Evolutionary conservation across 495 filamentous ascomycete species (phyloP).

Genomic region (Aspergillus mulundensis): DNA sequence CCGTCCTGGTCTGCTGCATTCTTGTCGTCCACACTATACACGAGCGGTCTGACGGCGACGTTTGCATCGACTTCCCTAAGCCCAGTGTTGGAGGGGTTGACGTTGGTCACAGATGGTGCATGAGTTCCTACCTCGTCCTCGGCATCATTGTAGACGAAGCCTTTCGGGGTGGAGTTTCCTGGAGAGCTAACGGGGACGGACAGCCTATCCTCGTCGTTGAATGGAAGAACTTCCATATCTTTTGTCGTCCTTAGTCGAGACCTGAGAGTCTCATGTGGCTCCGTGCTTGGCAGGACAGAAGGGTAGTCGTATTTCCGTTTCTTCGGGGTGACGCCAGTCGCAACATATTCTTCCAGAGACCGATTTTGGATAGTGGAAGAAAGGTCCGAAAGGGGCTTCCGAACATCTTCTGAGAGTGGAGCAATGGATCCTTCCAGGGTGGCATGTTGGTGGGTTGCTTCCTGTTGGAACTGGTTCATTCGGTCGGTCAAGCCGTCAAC

Average conservation of each 20-base stretch:
- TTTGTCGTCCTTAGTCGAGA: slow-evolving; percentile 49
- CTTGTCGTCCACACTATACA: slow-evolving; percentile 22
- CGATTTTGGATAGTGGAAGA: slow-evolving; percentile 58
- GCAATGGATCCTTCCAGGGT: slow-evolving; percentile 52
- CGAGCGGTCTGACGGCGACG: slow-evolving; percentile 39
- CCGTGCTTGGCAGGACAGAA: slow-evolving; percentile 70
- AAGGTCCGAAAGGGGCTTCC: slow-evolving; percentile 65
- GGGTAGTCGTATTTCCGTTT: slow-evolving; percentile 74
- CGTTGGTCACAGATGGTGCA: slow-evolving; percentile 31
- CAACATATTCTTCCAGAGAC: slow-evolving; percentile 67
- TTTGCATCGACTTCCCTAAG: slow-evolving; percentile 56
- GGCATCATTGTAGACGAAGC: slow-evolving; percentile 42
- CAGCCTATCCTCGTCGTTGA: slow-evolving; percentile 29
- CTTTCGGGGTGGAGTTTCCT: slow-evolving; percentile 32
- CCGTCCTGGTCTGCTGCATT: slow-evolving; percentile 20
- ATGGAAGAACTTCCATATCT: slow-evolving; percentile 34
- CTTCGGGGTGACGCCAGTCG: slow-evolving; percentile 82
- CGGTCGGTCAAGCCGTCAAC: slow-evolving; percentile 59
- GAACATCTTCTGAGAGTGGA: slow-evolving; percentile 55
- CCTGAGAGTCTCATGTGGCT: slow-evolving; percentile 62
- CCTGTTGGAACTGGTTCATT: slow-evolving; percentile 58
- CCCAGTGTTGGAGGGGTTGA: slow-evolving; percentile 41
- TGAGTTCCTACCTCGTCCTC: slow-evolving; percentile 40
- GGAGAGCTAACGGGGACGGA: slow-evolving; percentile 24
- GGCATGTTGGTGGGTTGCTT: slow-evolving; percentile 53